These are phyloP conservation scores for Aechmea fasciata DNA, from an alignment of 176 grass and related monocot species.

Conservation along the genomic window DNA sequence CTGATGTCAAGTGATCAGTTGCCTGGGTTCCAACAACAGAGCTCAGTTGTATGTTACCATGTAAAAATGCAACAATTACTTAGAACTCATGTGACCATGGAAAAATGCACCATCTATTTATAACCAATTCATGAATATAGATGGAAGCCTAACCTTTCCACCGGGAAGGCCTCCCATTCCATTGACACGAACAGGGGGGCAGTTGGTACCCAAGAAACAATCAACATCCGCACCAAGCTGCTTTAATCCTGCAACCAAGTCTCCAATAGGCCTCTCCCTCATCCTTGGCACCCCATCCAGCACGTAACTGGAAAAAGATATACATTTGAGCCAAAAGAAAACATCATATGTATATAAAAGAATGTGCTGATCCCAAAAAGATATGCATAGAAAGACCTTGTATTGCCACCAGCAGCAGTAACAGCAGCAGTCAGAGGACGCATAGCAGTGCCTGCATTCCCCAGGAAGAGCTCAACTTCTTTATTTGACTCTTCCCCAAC, in stretches of 20 bases:
- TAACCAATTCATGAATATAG: not conserved
- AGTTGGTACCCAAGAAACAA: slow-evolving; percentile 92
- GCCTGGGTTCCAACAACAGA: no score
- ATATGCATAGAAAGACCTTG: slow-evolving; percentile 34
- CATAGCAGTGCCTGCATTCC: slow-evolving; percentile 98
- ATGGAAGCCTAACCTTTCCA: slow-evolving; percentile 63
- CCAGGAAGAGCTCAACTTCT: slow-evolving; percentile 84
- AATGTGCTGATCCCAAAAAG: slow-evolving; percentile 3
- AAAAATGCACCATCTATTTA: no score
- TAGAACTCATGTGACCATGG: no score
- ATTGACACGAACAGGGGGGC: slow-evolving; percentile 82
- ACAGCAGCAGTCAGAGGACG: slow-evolving; percentile 83
- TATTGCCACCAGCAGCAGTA: slow-evolving; percentile 91
- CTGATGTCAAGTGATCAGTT: no score
- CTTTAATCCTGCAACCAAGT: slow-evolving; percentile 74
- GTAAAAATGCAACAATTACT: no score
- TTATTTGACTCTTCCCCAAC: slow-evolving; percentile 42
- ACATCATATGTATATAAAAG: not conserved
- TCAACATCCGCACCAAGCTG: slow-evolving; percentile 86
- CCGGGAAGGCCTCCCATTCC: slow-evolving; percentile 84
- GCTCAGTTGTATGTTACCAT: no score
- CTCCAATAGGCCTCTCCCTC: slow-evolving; percentile 96
- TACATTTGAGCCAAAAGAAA: not conserved
- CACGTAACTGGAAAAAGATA: slow-evolving; percentile 55
- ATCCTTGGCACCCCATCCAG: slow-evolving; percentile 97